phyloP scores from a whole-genome alignment of 2,329 filamentous ascomycete genomes.

The Fusarium miscanthi region DNA sequence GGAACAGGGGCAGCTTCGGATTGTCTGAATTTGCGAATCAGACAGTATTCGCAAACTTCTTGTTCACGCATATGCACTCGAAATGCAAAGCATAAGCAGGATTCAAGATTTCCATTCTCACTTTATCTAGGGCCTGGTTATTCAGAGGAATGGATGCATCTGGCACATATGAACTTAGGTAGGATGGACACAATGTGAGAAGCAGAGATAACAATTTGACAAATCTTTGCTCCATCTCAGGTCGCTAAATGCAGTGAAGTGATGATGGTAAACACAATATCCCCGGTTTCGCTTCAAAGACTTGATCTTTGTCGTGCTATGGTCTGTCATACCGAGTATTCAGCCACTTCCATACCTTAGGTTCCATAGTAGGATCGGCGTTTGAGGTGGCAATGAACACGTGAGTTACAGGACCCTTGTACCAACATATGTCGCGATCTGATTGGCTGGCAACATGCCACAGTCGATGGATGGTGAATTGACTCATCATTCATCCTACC shows the following conservation, averaged over 20 bases:
- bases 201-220: conserved; percentile 25
- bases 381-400: conserved; percentile 6
- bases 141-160: background rate
- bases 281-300: background rate
- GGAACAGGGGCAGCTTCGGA: background rate
- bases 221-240: background rate
- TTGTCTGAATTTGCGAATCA: background rate
- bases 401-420: background rate
- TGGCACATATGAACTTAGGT: background rate
- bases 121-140: conserved; percentile 7
- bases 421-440: background rate
- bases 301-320: background rate
- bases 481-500: conserved; percentile 23
- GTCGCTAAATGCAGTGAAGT: background rate
- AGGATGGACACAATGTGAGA: conserved; percentile 7
- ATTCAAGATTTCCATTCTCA: background rate
- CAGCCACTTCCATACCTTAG: background rate
- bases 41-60: background rate
- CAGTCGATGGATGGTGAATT: conserved; percentile 1
- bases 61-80: background rate
- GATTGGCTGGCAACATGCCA: conserved; percentile 24
- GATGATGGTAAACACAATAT: background rate
- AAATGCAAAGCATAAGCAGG: background rate
- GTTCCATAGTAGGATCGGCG: background rate
- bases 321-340: background rate